Evolutionary conservation across 345 rosid species (phyloP).

Genomic region (Salix dunnii): DNA sequence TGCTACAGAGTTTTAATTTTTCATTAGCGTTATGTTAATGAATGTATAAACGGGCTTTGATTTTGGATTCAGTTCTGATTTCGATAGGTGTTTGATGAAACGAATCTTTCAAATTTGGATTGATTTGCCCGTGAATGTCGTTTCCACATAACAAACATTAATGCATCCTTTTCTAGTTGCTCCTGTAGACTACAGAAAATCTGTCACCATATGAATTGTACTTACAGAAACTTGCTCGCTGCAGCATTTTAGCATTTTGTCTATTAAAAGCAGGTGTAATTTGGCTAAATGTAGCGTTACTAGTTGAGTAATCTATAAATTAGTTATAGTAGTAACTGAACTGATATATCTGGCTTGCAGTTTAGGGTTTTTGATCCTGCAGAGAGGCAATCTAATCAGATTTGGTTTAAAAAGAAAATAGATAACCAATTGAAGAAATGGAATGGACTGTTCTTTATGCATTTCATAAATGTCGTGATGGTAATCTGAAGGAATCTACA

Average conservation of each 20-base stretch:
- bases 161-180: not conserved
- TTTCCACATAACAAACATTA: not conserved
- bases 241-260: not conserved
- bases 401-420: not conserved
- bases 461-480: not conserved
- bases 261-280: not conserved
- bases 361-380: not conserved
- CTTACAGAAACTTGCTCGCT: not conserved
- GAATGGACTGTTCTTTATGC: not conserved
- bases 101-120: not conserved
- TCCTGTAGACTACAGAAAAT: not conserved
- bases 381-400: not conserved
- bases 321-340: not conserved
- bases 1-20: not conserved
- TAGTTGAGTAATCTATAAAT: not conserved
- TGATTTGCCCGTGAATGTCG: not conserved
- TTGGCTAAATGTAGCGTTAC: not conserved
- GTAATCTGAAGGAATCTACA: not conserved
- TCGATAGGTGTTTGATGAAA: not conserved
- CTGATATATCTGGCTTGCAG: not conserved
- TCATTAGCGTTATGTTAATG: not conserved
- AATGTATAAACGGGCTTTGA: not conserved
- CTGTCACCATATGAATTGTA: not conserved
- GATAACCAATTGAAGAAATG: not conserved
- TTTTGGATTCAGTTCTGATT: not conserved